Conservation (phyloP, 2,329 filamentous ascomycete species). For the Eurotiales sp. region DNA sequence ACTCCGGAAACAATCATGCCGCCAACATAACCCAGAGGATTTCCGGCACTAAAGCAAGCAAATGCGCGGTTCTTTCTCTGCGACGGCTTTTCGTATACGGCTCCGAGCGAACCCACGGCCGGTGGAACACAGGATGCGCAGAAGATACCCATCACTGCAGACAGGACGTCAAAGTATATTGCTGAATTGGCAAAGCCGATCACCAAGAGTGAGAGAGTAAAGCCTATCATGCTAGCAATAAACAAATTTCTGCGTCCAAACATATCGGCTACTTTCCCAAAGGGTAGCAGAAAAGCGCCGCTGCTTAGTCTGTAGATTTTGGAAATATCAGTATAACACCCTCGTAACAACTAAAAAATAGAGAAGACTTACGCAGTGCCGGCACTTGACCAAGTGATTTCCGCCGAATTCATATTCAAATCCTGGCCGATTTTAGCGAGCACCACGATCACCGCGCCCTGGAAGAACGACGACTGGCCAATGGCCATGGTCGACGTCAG, state of each 20-base stretch:
- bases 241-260: constrained; percentile 63
- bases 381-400: constrained; percentile 66
- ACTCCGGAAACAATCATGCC: constrained; percentile 61
- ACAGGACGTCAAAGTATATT: constrained; percentile 60
- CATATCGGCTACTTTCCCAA: constrained; percentile 63
- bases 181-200: constrained; percentile 59
- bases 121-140: constrained; percentile 62
- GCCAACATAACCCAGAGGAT: constrained; percentile 55
- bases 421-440: constrained; percentile 59
- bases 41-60: constrained; percentile 59
- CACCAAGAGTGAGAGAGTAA: constrained; percentile 54
- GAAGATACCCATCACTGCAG: constrained; percentile 61
- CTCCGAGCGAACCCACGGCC: constrained; percentile 61
- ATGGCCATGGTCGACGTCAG: constrained; percentile 65
- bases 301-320: constrained; percentile 52
- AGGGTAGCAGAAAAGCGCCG: constrained; percentile 63
- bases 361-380: constrained; percentile 55
- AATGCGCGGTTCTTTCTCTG: constrained; percentile 63
- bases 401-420: constrained; percentile 59
- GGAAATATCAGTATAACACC: background rate
- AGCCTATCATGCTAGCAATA: constrained; percentile 57
- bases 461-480: constrained; percentile 58
- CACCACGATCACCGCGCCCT: constrained; percentile 59
- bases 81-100: constrained; percentile 59
- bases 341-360: too few species aligned